These are phyloP conservation scores for Sporothrix luriei DNA, from an alignment of 2,329 filamentous ascomycete species.

Conservation along the genomic window DNA sequence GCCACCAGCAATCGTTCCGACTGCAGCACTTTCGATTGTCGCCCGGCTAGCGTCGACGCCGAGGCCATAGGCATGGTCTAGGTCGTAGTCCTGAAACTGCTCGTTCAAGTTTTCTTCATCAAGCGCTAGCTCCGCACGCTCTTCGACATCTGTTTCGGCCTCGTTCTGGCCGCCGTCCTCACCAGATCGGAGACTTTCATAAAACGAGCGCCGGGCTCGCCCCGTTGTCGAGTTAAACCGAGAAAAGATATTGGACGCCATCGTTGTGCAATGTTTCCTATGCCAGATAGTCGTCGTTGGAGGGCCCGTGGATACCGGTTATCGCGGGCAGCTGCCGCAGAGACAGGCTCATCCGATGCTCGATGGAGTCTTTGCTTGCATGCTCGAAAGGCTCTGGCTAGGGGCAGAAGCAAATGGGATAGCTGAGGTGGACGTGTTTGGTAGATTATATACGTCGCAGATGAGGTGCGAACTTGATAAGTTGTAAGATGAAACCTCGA, in stretches of 20 bases:
- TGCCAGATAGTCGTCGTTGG: neutral
- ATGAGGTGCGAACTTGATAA: neutral
- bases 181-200: slow-evolving; percentile 53
- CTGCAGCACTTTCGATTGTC: slow-evolving; percentile 41
- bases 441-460: neutral
- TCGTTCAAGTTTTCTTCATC: slow-evolving; percentile 59
- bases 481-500: neutral
- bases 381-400: slow-evolving; percentile 17
- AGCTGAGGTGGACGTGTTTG: neutral
- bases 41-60: slow-evolving; percentile 52
- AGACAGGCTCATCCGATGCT: slow-evolving; percentile 27
- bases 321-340: slow-evolving; percentile 20
- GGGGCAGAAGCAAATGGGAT: neutral
- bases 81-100: slow-evolving; percentile 54
- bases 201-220: slow-evolving; percentile 51
- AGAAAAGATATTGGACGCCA: slow-evolving; percentile 55
- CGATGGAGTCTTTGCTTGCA: slow-evolving; percentile 7
- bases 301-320: neutral
- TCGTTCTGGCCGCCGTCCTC: slow-evolving; percentile 40
- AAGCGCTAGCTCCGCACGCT: slow-evolving; percentile 48
- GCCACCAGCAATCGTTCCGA: neutral
- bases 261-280: slow-evolving; percentile 36
- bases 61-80: slow-evolving; percentile 49
- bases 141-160: slow-evolving; percentile 45
- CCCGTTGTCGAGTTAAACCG: slow-evolving; percentile 45